phyloP scores from a whole-genome alignment of 352 stramenopile genomes.

The Phytophthora crassamura region DNA sequence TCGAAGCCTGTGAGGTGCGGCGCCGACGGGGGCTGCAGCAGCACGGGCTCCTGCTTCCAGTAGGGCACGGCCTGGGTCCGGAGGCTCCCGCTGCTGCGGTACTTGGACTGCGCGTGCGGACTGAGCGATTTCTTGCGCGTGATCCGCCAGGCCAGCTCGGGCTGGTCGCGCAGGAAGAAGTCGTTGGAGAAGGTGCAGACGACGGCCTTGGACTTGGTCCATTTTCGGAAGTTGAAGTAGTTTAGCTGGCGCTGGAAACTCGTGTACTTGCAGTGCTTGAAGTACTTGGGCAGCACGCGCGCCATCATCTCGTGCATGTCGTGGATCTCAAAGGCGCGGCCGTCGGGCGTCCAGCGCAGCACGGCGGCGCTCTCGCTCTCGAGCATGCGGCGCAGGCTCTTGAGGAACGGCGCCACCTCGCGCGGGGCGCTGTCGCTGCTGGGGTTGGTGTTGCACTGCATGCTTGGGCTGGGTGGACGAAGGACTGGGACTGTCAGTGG shows the following conservation, averaged over 20 bases:
- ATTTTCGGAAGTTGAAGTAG: constrained; percentile 95
- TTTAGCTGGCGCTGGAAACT: constrained; percentile 95
- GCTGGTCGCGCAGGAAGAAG: constrained; percentile 73
- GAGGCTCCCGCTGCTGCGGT: constrained; percentile 1
- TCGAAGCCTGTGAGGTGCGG: constrained; percentile 13
- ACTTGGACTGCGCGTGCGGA: constrained; percentile 22
- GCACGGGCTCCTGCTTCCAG: constrained; percentile 23
- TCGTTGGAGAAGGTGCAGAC: constrained; percentile 85
- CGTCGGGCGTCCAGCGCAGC: constrained; percentile 70
- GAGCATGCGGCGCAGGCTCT: constrained; percentile 71
- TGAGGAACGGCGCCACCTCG: constrained; percentile 73
- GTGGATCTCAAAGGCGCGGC: constrained; percentile 74
- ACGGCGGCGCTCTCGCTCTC: constrained; percentile 59
- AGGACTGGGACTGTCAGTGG: constrained; percentile 22
- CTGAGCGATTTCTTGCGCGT: constrained; percentile 69
- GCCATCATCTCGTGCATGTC: constrained; percentile 86
- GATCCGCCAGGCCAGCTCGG: constrained; percentile 69
- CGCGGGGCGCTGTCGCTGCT: constrained; percentile 21
- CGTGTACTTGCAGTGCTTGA: constrained; percentile 95
- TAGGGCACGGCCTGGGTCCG: constrained; percentile 29
- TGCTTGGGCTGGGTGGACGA: neutral
- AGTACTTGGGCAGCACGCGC: constrained; percentile 92
- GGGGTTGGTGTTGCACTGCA: constrained; percentile 28
- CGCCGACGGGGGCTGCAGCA: neutral
- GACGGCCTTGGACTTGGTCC: constrained; percentile 83